Base-by-base conservation (phyloP, 805 yeast species). In the Candida ulmi region DNA sequence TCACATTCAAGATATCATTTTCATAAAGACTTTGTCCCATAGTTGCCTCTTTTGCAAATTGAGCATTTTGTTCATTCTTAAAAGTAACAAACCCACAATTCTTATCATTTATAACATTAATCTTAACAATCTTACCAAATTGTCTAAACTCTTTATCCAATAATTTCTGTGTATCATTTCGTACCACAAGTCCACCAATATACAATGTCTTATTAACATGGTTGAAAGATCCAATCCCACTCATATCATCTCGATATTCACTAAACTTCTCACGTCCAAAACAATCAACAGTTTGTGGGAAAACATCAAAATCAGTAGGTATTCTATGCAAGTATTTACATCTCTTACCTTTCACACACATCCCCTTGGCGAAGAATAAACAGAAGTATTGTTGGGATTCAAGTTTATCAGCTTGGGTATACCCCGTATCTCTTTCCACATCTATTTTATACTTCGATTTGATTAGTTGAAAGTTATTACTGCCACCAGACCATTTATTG, bases 31-130 rank as follows among this genome's bases (percentile, higher is more conserved):
- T 72, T 58, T 91, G 98, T 33, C 81, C 80, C 30, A 82, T 76
- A 96, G 91, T 87, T 1, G 95, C 95, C 59, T 91, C 98, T 52
- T 87, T 86, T 0, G 96, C 96, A 68, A 91, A 93, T 58, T 91
- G 97, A 0, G 97, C 97, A 54, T 74, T 80, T 17, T 72, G 58
- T 51, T 87, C 95, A 27, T 69, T 58, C 41, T 68, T 69, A 54
- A 66, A 91, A 1, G 84, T 81, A 7, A 93, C 75, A 63, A 91
- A 90, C 0, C 90, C 96, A 53, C 90, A 78, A 30, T 78, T 76
- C 52, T 81, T 80, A 19, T 65, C 63, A 38, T 73, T 70, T 12
- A 86, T 61, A 13, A 80, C 80, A 45, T 82, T 69, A 21, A 85
- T 70, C 40, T 79, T 71, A 33, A 76, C 88, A 12, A 91, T 69